phyloP scores from a whole-genome alignment of 2,329 filamentous ascomycete genomes.

The Colletotrichum zoysiae region DNA sequence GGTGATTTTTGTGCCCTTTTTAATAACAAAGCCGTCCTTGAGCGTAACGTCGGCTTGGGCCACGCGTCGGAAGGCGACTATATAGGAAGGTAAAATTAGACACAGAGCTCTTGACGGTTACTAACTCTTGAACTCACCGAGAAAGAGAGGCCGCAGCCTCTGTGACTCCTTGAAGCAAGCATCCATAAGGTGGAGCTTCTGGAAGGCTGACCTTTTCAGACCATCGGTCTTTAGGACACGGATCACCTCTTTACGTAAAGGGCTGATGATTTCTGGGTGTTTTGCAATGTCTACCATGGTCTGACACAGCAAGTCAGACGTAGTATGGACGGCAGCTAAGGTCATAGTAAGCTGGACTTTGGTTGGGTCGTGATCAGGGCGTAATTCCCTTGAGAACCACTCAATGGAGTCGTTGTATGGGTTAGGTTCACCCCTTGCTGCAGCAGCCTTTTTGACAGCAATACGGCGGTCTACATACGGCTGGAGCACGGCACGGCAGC shows the following conservation, averaged over 20 bases:
- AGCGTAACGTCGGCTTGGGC: too few relatives aligned
- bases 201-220: not conserved
- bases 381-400: not conserved
- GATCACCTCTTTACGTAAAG: not conserved
- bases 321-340: not conserved
- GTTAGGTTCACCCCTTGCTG: not conserved
- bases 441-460: not conserved
- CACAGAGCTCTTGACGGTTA: too few relatives aligned
- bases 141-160: not conserved
- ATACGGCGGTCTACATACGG: not conserved
- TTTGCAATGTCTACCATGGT: not conserved
- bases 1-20: too few relatives aligned
- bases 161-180: not conserved
- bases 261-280: not conserved
- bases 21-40: too few relatives aligned
- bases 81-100: too few relatives aligned
- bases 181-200: not conserved
- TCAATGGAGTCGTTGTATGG: not conserved
- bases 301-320: not conserved
- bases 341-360: not conserved
- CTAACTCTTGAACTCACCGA: not conserved
- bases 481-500: too few relatives aligned
- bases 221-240: not conserved
- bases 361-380: not conserved
- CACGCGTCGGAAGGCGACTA: too few relatives aligned